These are phyloP conservation scores for Mimosa pudica DNA, from an alignment of 306 rosid genomes.

Conservation along the genomic window DNA sequence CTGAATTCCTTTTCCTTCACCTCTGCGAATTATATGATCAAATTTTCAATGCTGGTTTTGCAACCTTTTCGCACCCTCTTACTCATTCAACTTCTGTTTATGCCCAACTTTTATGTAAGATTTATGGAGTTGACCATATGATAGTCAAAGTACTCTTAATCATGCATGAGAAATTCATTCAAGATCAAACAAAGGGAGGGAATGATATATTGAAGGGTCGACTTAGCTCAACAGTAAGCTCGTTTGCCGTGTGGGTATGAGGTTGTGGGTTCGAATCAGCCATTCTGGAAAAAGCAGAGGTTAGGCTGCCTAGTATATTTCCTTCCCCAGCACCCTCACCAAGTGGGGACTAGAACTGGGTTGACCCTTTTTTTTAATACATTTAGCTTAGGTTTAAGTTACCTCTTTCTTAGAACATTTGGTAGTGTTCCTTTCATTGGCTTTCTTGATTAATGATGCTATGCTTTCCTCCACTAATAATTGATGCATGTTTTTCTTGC, in stretches of 20 bases:
- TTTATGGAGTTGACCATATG: slow-evolving; percentile 21
- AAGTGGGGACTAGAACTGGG: too few species aligned
- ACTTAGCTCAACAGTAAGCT: too few species aligned
- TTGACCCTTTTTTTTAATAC: not conserved
- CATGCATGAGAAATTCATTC: not conserved
- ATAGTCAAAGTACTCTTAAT: slow-evolving; percentile 7
- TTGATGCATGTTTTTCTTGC: not conserved
- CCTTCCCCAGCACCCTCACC: too few species aligned
- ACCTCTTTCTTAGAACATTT: not conserved
- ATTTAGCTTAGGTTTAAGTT: slow-evolving; percentile 21
- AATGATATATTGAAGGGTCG: not conserved
- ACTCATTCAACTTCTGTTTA: not conserved
- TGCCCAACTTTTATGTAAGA: not conserved
- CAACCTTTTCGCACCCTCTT: not conserved
- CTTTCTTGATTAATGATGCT: slow-evolving; percentile 23
- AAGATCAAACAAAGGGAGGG: not conserved
- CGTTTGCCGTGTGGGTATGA: too few species aligned
- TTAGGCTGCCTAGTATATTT: too few species aligned
- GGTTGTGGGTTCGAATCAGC: too few species aligned
- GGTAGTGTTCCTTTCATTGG: slow-evolving; percentile 5
- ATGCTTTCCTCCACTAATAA: not conserved
- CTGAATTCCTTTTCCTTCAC: not conserved
- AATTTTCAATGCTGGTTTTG: not conserved
- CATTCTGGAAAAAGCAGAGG: too few species aligned
- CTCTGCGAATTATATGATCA: not conserved